phyloP scores from a whole-genome alignment of 805 yeast genomes.

The Cyberlindnera galapagoensis region DNA sequence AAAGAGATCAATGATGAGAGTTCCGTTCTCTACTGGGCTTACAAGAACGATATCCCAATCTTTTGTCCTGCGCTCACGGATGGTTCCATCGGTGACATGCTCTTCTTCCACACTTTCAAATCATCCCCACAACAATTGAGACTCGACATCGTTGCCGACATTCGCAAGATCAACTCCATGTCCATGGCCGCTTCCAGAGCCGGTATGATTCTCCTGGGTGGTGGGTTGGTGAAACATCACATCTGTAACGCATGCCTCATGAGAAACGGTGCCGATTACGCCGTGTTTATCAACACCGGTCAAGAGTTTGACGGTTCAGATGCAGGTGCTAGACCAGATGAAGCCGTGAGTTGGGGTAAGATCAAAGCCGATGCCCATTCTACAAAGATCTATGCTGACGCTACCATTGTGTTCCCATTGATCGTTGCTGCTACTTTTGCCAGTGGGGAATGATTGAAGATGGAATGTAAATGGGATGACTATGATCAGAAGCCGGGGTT shows the following conservation, averaged over 20 bases:
- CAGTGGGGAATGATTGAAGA: constrained; percentile 34
- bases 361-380: constrained; percentile 89
- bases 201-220: constrained; percentile 95
- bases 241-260: constrained; percentile 96
- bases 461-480: too few species aligned
- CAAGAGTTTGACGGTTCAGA: constrained; percentile 99
- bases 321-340: constrained; percentile 99
- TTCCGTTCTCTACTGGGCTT: constrained; percentile 96
- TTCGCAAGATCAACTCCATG: constrained; percentile 83
- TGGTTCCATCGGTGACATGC: constrained; percentile 98
- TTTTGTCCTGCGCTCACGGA: constrained; percentile 98
- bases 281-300: constrained; percentile 95
- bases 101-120: constrained; percentile 96
- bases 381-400: constrained; percentile 94
- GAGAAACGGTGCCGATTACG: constrained; percentile 99
- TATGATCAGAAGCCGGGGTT: too few species aligned
- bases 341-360: constrained; percentile 98
- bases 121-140: constrained; percentile 85
- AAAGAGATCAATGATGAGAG: constrained; percentile 91
- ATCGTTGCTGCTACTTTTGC: constrained; percentile 98
- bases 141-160: constrained; percentile 90
- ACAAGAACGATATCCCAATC: constrained; percentile 91
- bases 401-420: constrained; percentile 88
- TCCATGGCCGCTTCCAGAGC: constrained; percentile 93
- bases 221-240: constrained; percentile 95